Base-by-base conservation (phyloP, 495 filamentous ascomycete genomes). In the Hypomontagnella submonticulosa region DNA sequence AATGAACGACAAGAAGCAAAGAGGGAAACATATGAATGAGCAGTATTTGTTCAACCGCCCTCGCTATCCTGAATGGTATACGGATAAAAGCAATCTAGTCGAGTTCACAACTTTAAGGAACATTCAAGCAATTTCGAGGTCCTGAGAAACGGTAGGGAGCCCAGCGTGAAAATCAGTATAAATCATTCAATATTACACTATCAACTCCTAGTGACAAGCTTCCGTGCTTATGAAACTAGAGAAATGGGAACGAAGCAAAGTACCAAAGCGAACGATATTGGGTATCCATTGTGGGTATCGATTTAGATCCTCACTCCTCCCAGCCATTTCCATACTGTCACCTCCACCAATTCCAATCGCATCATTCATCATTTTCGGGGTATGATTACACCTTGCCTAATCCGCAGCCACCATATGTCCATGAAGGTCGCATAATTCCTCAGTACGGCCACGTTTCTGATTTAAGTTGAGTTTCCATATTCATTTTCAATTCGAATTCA, bases 231-330 rank as follows among this genome's bases (percentile, higher is more conserved):
- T 44, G 41, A 63, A 51, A 48, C 53, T 36, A 48, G 16, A 33
- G 10, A 58, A 54, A 53, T 20, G 53, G 38, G 42, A 54, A 43
- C 18, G 37, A 61, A 60, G 16, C 3, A 52, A 32, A 16, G 57
- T 61, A 52, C 40, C 44, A 32, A 62, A 69, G 60, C 55, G 66
- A 69, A 63, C 60, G 63, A 66, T 50, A 30, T 53, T 67, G 65
- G 53, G 65, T 68, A 68, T 68, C 58, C 59, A 30, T 63, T 38
- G 58, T n/a, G 55, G 60, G 66, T 64, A 57, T 69, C 54, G 55
- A 47, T 55, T 19, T 42, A 10, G 48, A 33, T 40, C 61, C 19
- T 56, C 46, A 19, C 12, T 30, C 18, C 10, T 4, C 23, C 42
- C 20, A 16, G 18, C 50, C 56, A 55, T 27, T 48, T 46, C 34